Evolutionary conservation across 768 basidiomycete genomes (phyloP), one percentile per base, ranked within the genome.

Genomic region (Rhodotorula sphaerocarpa): DNA sequence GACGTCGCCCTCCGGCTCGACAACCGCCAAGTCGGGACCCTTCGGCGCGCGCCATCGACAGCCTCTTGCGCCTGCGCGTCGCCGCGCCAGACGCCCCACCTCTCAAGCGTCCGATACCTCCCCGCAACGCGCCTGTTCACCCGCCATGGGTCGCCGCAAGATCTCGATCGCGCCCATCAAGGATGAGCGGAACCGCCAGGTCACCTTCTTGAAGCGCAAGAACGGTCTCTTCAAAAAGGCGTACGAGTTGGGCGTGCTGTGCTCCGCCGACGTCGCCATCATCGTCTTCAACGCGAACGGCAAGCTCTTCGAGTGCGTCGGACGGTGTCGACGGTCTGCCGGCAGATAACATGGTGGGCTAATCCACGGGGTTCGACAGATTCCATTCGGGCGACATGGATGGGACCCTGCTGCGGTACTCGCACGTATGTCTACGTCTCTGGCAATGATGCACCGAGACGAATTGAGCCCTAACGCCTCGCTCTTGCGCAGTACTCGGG

Each of bases 171-270:
- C 70, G 3, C 72, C 70, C 36, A 71, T 73, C 54, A 9, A 43
- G 11, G 71, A 73, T 57, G 69, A 71, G 42, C 69, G 72, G 50
- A 73, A 73, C 54, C 61, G 70, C 9, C 55, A 57, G 44, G 72
- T 73, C 11, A 73, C 72, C 2, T 73, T 71, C 55, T 56, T 70
- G 36, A 73, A 73, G 63, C 63, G 72, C 43, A 71, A 71, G 63
- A 70, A 70, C 41, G 72, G 72, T 10, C 57, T 70, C 7, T 70
- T 70, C 67, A 70, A 70, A 52, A 70, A 70, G 57, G 71, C 71
- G 4, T 67, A 65, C 63, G 71, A 70, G 63, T 59, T 72, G 25
- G 69, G 70, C 41, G 69, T 73, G 5, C 52, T 73, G 7, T 71
- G 70, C 45, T 56, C 56, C 28, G 71, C 70, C 6, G 70, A 73